A percentile compares a stretch with the other conserved stretches of the same genome.
phyloP scores from a whole-genome alignment of 148 eudicot species.

The Amaranthus cruentus region DNA sequence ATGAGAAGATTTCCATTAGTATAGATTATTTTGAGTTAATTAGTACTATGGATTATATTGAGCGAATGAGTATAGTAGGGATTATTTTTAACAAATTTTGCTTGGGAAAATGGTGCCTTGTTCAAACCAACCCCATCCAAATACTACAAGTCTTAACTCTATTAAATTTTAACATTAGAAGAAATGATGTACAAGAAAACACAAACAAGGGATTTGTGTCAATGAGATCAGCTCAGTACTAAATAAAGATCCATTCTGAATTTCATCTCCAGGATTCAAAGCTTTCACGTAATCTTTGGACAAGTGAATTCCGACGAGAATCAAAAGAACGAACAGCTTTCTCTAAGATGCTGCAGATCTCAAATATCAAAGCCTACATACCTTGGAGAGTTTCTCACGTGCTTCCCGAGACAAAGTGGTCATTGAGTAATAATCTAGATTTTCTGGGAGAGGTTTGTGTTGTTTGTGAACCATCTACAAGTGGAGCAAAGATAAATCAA shows the following conservation, averaged over 20 bases:
- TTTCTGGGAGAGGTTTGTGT: slow-evolving; percentile 77
- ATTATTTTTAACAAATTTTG: too few species aligned
- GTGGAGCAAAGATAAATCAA: slow-evolving; percentile 8
- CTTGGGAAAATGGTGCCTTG: not conserved
- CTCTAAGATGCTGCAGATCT: slow-evolving; percentile 4
- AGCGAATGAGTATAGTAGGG: too few species aligned
- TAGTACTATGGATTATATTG: too few species aligned
- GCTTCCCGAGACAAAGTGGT: slow-evolving; percentile 81
- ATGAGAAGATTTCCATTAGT: too few species aligned
- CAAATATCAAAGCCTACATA: slow-evolving; percentile 20
- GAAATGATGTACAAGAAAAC: not conserved
- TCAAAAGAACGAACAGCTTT: not conserved
- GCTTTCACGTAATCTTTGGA: not conserved
- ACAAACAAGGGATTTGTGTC: not conserved
- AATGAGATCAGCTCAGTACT: not conserved
- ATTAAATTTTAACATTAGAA: not conserved
- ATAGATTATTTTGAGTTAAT: too few species aligned
- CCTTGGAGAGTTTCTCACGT: slow-evolving; percentile 96
- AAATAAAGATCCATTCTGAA: not conserved
- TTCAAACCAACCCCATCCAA: not conserved
- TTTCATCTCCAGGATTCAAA: not conserved
- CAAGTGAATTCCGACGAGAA: not conserved
- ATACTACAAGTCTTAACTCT: not conserved
- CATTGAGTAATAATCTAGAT: slow-evolving; percentile 80
- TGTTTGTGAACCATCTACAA: slow-evolving; percentile 88